These are phyloP conservation scores for Alternaria arbusti DNA, from an alignment of 2,329 filamentous ascomycete species.

Conservation along the genomic window DNA sequence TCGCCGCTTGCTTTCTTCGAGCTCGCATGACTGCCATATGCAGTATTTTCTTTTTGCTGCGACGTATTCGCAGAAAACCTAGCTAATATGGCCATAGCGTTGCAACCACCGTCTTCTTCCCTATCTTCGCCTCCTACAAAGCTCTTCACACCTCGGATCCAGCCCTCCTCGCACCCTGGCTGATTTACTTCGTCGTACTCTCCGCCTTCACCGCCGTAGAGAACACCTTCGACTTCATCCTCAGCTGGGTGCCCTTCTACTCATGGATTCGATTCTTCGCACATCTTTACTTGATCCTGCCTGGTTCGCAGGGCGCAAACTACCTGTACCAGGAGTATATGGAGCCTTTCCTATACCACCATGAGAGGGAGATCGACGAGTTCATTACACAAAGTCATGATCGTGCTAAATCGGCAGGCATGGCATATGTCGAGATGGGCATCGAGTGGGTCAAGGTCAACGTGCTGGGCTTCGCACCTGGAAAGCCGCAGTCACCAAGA, in stretches of 20 bases:
- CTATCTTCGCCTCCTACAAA: conserved; percentile 97
- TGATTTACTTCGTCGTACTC: conserved; percentile 98
- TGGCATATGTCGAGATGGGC: conserved; percentile 60
- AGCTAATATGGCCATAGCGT: conserved; percentile 36
- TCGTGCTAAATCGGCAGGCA: conserved; percentile 75
- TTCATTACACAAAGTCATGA: conserved; percentile 85
- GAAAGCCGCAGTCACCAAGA: conserved; percentile 49
- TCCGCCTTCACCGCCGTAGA: conserved; percentile 82
- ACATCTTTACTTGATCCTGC: conserved; percentile 94
- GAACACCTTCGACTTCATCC: conserved; percentile 85
- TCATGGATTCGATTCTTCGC: conserved; percentile 86
- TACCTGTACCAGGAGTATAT: conserved; percentile 84
- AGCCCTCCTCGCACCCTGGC: conserved; percentile 90
- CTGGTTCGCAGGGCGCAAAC: conserved; percentile 92
- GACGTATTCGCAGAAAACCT: not conserved
- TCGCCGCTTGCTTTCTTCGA: conserved; percentile 8
- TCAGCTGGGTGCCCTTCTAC: conserved; percentile 93
- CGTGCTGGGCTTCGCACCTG: conserved; percentile 76
- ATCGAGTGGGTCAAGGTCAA: conserved; percentile 71
- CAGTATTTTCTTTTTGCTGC: not conserved
- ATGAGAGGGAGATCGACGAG: conserved; percentile 88
- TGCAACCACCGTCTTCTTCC: conserved; percentile 83
- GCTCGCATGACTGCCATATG: conserved; percentile 13
- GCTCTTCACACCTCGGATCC: conserved; percentile 92
- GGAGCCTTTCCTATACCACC: conserved; percentile 84